Evolutionary conservation across 139 green algal genomes (phyloP).

Genomic region (Eudorina sp.): DNA sequence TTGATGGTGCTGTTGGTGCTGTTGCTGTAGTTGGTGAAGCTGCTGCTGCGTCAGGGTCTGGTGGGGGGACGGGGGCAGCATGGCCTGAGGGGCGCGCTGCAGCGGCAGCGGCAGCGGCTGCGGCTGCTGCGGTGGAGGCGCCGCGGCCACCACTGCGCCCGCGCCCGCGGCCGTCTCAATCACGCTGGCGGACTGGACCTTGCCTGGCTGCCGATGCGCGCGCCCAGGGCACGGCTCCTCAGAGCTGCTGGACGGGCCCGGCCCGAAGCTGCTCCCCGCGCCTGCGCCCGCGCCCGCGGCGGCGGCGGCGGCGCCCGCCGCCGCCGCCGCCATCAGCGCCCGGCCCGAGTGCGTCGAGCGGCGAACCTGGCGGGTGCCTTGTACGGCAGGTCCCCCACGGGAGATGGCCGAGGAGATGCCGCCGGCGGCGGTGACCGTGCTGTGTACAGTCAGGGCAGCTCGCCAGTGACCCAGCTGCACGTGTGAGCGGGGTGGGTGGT

Average conservation of each 20-base stretch:
- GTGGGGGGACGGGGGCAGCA: too few species aligned
- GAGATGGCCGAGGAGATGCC: background rate
- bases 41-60: background rate
- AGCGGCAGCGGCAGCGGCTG: too few species aligned
- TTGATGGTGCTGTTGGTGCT: background rate
- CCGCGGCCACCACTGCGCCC: too few species aligned
- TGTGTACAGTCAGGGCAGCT: background rate
- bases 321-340: slow-evolving; percentile 25
- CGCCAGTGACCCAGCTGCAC: slow-evolving; percentile 20
- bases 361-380: background rate
- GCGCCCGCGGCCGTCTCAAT: background rate
- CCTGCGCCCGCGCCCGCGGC: background rate
- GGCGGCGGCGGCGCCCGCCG: background rate
- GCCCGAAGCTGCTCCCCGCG: background rate
- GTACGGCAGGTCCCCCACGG: background rate
- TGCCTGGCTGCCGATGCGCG: background rate
- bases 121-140: too few species aligned
- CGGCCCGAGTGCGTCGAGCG: slow-evolving; percentile 13
- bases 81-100: too few species aligned
- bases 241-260: background rate
- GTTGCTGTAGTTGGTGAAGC: background rate
- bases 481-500: too few species aligned
- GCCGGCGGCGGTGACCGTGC: background rate
- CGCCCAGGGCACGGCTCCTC: background rate
- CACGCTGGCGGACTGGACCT: background rate